Evolutionary conservation across 495 filamentous ascomycete genomes (phyloP), one percentile per base, ranked within the genome.

Genomic region (Daldinia vernicosa): DNA sequence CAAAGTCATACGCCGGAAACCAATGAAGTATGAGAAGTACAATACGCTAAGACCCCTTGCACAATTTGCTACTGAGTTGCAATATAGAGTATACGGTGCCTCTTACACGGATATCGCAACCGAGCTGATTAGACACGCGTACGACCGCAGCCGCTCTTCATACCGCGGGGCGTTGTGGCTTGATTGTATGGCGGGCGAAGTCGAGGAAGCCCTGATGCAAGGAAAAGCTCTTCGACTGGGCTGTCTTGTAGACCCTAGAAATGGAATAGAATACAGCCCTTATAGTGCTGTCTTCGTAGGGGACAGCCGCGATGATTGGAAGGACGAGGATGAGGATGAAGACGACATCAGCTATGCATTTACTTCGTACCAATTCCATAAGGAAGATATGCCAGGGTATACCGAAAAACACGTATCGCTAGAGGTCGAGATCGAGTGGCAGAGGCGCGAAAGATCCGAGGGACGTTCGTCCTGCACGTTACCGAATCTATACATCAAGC

Each of bases 351-450:
- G 64, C 28, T 76, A 75, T 35, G 76, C 52, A 15, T 77, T 77
- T 50, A 77, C 75, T 22, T 71, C 73, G 0, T 28, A 47, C 22
- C 50, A 52, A 15, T 57, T 47, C 6, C 15, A 54, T 19, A 63
- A 45, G 11, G 24, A 50, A 26, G 8, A 35, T 12, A 26, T 33
- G 6, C 27, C 58, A 3, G 71, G 51, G 47, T 66, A 75, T 9
- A 62, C 63, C 17, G 51, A 69, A 6, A 76, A 68, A 62, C 76
- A 78, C 45, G 76, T 78, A 6, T 78, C 76, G 24, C 71, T 78
- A 0, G 76, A 78, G 53, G 76, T 78, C 27, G 67, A 67, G 0
- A 35, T 70, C 22, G 68, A 72, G 35, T 76, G 71, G 70, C 71
- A 63, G 26, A 63, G 32, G 32, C 40, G 43, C 12, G 53, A 43